Percentiles rank a stretch among this genome's conserved stretches.
These are phyloP conservation scores for Plasmodium fragile DNA, from an alignment of 169 alveolate species.

Conservation along the genomic window DNA sequence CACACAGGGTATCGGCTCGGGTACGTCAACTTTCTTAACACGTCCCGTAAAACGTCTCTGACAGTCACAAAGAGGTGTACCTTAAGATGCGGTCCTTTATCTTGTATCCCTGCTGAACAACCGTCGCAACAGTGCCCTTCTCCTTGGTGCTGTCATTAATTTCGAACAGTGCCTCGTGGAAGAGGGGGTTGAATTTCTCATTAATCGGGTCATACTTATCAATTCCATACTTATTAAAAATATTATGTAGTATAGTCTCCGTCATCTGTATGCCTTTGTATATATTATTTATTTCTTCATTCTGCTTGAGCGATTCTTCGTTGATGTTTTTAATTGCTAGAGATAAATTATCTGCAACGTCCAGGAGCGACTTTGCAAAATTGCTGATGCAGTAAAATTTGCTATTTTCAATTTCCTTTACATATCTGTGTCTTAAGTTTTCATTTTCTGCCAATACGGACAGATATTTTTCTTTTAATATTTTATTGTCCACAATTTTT, in stretches of 20 bases:
- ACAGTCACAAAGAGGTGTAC: conserved; percentile 79
- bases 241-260: conserved; percentile 87
- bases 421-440: conserved; percentile 85
- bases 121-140: conserved; percentile 90
- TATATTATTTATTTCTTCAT: conserved; percentile 76
- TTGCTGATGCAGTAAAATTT: conserved; percentile 89
- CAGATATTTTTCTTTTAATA: conserved; percentile 84
- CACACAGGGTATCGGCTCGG: background rate
- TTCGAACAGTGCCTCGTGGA: conserved; percentile 94
- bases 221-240: conserved; percentile 89
- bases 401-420: conserved; percentile 85
- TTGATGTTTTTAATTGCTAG: conserved; percentile 83
- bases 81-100: conserved; percentile 92
- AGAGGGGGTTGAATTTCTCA: conserved; percentile 92
- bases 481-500: conserved; percentile 75
- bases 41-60: background rate
- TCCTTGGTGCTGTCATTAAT: conserved; percentile 88
- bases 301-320: conserved; percentile 71
- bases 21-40: background rate
- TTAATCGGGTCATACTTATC: conserved; percentile 88
- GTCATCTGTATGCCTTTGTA: conserved; percentile 92
- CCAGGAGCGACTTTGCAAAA: conserved; percentile 92
- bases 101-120: conserved; percentile 91
- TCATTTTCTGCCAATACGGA: conserved; percentile 89
- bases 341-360: conserved; percentile 91